phyloP scores from a whole-genome alignment of 441 rosid species.

The Eutrema salsugineum region DNA sequence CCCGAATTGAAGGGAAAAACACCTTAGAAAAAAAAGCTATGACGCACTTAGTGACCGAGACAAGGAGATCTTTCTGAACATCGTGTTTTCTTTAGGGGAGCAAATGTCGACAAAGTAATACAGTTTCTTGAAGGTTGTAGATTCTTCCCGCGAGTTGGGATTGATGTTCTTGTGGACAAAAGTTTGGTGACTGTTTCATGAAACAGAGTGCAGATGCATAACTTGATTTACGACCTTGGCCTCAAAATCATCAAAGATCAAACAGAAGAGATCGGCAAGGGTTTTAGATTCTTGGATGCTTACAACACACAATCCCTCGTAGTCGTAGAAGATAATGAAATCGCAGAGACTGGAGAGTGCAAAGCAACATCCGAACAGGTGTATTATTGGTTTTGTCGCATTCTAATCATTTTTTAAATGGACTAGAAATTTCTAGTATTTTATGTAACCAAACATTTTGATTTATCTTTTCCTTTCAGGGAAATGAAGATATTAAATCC shows the following conservation, averaged over 20 bases:
- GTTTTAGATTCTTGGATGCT: background rate
- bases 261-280: background rate
- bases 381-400: background rate
- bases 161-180: slow-evolving; percentile 23
- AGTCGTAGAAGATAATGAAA: background rate
- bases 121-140: slow-evolving; percentile 14
- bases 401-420: background rate
- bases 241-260: slow-evolving; percentile 16
- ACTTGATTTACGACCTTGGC: slow-evolving; percentile 28
- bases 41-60: slow-evolving; percentile 26
- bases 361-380: background rate
- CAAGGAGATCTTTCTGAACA: slow-evolving; percentile 30
- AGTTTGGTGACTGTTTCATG: slow-evolving; percentile 12
- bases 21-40: slow-evolving; percentile 18
- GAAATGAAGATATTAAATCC: slow-evolving; percentile 4
- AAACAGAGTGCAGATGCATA: slow-evolving; percentile 29
- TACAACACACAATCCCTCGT: background rate
- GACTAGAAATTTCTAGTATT: background rate
- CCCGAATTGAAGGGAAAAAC: background rate
- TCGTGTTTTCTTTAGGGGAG: slow-evolving; percentile 28
- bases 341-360: background rate
- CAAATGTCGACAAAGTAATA: background rate
- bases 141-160: slow-evolving; percentile 6
- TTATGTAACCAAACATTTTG: background rate
- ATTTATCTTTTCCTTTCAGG: too few species aligned